Conservation (phyloP, 2,329 filamentous ascomycete species). For the Cercospora sp. region DNA sequence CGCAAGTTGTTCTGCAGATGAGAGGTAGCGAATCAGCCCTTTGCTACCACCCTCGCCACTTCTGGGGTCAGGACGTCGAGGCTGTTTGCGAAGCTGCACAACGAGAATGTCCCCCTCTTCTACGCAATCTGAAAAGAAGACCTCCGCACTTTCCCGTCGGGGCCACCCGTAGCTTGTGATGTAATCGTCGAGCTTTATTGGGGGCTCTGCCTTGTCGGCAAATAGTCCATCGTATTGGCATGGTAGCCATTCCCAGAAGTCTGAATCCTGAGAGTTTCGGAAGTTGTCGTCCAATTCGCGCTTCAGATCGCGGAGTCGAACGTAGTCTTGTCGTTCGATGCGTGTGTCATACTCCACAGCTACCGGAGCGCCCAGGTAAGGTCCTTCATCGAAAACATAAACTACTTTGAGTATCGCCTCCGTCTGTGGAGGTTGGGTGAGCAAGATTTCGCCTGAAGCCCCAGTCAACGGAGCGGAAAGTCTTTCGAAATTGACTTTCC, state of each 20-base stretch:
- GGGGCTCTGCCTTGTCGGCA: background rate
- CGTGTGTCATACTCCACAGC: background rate
- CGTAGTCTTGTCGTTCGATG: background rate
- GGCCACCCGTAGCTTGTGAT: constrained; percentile 5
- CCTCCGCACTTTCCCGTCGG: background rate
- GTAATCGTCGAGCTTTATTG: constrained; percentile 6
- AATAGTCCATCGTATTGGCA: background rate
- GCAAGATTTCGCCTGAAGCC: background rate
- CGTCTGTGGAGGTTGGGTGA: constrained; percentile 2
- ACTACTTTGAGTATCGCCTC: background rate
- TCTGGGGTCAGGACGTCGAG: background rate
- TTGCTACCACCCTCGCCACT: background rate
- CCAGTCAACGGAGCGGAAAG: background rate
- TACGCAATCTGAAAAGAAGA: background rate
- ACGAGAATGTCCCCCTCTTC: background rate
- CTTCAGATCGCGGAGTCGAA: background rate
- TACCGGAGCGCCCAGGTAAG: background rate
- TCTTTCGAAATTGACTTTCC: background rate
- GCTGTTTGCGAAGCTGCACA: background rate
- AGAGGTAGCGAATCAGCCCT: background rate
- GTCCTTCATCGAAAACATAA: constrained; percentile 8
- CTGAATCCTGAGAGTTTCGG: background rate
- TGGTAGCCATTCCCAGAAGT: constrained; percentile 11
- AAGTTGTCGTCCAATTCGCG: background rate
- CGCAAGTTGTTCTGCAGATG: background rate